These are phyloP conservation scores for Aureobasidium sp. DNA, from an alignment of 2,329 filamentous ascomycete genomes.

Conservation along the genomic window DNA sequence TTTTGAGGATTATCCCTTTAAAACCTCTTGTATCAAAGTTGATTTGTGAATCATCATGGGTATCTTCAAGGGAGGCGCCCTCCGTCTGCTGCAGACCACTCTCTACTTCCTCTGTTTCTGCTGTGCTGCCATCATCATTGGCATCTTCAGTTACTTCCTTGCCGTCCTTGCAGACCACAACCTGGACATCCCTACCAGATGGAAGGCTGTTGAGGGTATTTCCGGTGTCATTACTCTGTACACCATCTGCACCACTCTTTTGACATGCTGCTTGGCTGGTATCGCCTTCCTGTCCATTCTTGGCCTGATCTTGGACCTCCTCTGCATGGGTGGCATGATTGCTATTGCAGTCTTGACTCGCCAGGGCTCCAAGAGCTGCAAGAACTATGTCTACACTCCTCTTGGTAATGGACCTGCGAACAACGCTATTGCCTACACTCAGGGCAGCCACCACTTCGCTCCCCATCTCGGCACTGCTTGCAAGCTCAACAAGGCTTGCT, in stretches of 20 bases:
- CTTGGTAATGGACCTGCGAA: conserved; percentile 58
- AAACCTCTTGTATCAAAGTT: neutral
- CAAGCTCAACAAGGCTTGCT: conserved; percentile 65
- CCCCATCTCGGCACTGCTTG: conserved; percentile 56
- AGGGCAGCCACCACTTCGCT: conserved; percentile 37
- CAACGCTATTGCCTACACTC: conserved; percentile 31
- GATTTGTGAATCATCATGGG: conserved; percentile 24
- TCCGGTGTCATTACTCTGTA: conserved; percentile 70
- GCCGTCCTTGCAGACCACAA: conserved; percentile 61
- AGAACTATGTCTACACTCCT: conserved; percentile 56
- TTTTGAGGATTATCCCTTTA: neutral
- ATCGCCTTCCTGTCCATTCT: conserved; percentile 64
- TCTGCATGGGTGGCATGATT: conserved; percentile 70
- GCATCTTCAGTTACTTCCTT: conserved; percentile 72
- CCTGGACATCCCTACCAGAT: conserved; percentile 54
- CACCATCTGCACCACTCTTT: conserved; percentile 60
- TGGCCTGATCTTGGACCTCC: conserved; percentile 68
- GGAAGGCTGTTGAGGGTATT: conserved; percentile 57
- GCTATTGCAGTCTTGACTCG: conserved; percentile 73
- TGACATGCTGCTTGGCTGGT: conserved; percentile 75
- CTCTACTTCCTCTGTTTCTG: conserved; percentile 68
- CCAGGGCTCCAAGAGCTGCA: conserved; percentile 60
- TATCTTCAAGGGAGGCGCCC: conserved; percentile 47
- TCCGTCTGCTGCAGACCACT: conserved; percentile 58
- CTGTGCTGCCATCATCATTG: conserved; percentile 64